phyloP scores from a whole-genome alignment of 192 early-diverging fungal species.

The Chytriomyces sp. region DNA sequence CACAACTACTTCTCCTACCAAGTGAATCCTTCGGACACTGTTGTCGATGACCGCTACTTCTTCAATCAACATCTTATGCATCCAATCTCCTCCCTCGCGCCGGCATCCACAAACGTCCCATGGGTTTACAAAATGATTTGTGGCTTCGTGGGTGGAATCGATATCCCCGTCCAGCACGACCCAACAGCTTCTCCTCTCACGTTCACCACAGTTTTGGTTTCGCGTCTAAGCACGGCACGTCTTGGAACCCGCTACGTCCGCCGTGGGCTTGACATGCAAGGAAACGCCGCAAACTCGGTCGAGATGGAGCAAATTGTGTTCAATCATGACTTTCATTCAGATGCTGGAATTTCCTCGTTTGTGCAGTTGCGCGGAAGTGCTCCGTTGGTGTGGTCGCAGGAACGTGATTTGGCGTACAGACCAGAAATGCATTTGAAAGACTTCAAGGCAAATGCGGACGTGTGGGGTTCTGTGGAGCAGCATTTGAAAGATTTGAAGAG shows the following conservation, averaged over 20 bases:
- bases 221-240: constrained; percentile 51
- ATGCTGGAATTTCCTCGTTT: constrained; percentile 48
- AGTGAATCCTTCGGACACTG: constrained; percentile 27
- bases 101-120: constrained; percentile 19
- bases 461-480: constrained; percentile 51
- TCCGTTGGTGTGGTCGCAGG: constrained; percentile 60
- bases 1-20: constrained; percentile 47
- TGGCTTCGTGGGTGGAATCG: constrained; percentile 57
- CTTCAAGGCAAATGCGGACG: constrained; percentile 37
- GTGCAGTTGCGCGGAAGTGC: constrained; percentile 61
- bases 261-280: constrained; percentile 57
- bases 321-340: constrained; percentile 49
- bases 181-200: constrained; percentile 10
- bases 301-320: constrained; percentile 69
- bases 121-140: constrained; percentile 54
- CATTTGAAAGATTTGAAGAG: constrained; percentile 52
- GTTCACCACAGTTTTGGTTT: constrained; percentile 55
- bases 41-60: constrained; percentile 62
- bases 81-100: constrained; percentile 13
- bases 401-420: constrained; percentile 53
- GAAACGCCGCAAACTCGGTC: constrained; percentile 61
- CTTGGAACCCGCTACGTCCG: constrained; percentile 60
- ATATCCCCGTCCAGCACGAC: constrained; percentile 29
- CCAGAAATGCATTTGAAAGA: constrained; percentile 52
- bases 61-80: constrained; percentile 52